Evolutionary conservation across 2,329 filamentous ascomycete species (phyloP), one percentile per base, ranked within the genome.

Genomic region (Colletotrichum sojae): DNA sequence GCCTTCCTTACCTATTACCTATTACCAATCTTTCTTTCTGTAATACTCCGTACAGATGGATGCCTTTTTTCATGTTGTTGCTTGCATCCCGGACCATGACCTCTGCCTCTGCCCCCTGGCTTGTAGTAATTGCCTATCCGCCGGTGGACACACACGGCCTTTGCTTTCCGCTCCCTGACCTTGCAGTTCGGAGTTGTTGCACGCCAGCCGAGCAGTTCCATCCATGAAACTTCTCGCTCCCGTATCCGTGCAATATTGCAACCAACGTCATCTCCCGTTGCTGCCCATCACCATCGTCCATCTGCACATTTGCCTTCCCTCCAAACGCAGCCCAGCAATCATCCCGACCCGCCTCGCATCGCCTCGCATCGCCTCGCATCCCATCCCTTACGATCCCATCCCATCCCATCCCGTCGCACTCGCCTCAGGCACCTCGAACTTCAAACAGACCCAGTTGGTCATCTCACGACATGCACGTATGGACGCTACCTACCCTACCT

Each of bases 241-340:
- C 46, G 59, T 43, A 55, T 27, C 49, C 61, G 49, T 65, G 43
- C 49, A 57, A 69, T 31, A 66, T 51, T 55, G 43, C 54, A 52
- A 69, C 61, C 55, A 58, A 58, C 54, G 49, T 64, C 61, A 65
- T 64, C 55, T 64, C 51, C 51, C 51, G 58, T 57, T 22, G 25
- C 52, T 52, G 52, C 40, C n/a, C 58, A 63, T 67, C 64, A 36
- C 52, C 59, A 57, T 63, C n/a, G 25, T 18, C 25, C 27, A 13
- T 52, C 36, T n/a, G 20, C 18, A n/a, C 45, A 8, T 16, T 46
- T 22, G 46, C 46, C 6, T 8, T 49, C 45, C 15, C 45, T 16
- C 31, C 39, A 40, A 48, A 22, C 45, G 18, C 12, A 36, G 56
- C 46, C n/a, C 54, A 54, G 31, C 53, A 45, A 25, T 51, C 63